These are phyloP conservation scores for Astrephomene gubernaculifera DNA, from an alignment of 139 green algal species.

Conservation along the genomic window DNA sequence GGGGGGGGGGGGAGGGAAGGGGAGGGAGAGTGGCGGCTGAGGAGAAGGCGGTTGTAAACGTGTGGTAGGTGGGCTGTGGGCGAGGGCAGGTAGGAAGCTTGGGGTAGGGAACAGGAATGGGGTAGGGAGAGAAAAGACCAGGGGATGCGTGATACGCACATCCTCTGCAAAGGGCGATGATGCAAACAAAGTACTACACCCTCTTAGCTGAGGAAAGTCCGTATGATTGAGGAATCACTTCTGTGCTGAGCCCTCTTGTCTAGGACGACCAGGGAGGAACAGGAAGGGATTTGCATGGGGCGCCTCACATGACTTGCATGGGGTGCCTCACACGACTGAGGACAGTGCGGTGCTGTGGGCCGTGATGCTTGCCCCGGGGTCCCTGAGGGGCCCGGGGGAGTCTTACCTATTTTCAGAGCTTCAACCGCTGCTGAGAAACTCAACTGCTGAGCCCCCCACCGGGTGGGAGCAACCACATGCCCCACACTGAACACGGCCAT, in stretches of 20 bases:
- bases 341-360: too few relatives aligned
- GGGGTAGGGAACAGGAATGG: neutral
- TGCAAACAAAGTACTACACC: neutral
- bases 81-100: neutral
- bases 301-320: too few relatives aligned
- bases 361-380: too few relatives aligned
- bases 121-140: too few relatives aligned
- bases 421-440: neutral
- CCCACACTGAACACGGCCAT: neutral
- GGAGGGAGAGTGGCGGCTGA: neutral
- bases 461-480: neutral
- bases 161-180: neutral
- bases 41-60: neutral
- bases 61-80: neutral
- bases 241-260: too few relatives aligned
- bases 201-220: constrained; percentile 16
- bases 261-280: too few relatives aligned
- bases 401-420: constrained; percentile 39
- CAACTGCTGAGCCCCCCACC: neutral
- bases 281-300: too few relatives aligned
- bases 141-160: neutral
- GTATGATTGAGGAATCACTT: too few relatives aligned
- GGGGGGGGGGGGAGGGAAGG: neutral
- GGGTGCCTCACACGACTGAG: too few relatives aligned
- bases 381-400: too few relatives aligned